These are phyloP conservation scores for Diophrys sp. DNA, from an alignment of 73 alveolate species.

Conservation along the genomic window DNA sequence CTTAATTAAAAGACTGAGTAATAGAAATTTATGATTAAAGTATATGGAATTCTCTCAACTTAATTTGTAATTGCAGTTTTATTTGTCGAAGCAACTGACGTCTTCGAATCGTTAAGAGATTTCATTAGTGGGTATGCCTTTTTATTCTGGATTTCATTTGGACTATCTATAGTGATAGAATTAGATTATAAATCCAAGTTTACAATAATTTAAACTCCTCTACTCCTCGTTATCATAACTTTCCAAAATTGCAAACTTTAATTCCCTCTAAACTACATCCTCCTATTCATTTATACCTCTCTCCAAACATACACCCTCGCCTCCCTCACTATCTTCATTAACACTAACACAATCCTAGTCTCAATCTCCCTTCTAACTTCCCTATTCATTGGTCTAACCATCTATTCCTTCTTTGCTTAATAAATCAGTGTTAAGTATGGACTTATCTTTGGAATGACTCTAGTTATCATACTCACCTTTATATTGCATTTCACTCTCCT, in stretches of 20 bases:
- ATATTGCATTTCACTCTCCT: slow-evolving; percentile 1
- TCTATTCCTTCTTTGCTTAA: slow-evolving; percentile 69
- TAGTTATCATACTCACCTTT: not conserved
- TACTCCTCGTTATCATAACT: slow-evolving; percentile 47
- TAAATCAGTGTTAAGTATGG: slow-evolving; percentile 58
- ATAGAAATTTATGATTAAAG: slow-evolving; percentile 64
- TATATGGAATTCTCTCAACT: slow-evolving; percentile 52
- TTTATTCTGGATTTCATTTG: not conserved
- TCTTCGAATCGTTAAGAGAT: no score
- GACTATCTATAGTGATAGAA: slow-evolving; percentile 40
- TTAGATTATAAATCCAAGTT: no score
- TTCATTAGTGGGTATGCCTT: no score
- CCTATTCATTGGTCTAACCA: slow-evolving; percentile 57
- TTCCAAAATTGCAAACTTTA: slow-evolving; percentile 53
- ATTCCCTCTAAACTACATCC: slow-evolving; percentile 89
- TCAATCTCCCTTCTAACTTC: slow-evolving; percentile 67
- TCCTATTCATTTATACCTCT: slow-evolving; percentile 79
- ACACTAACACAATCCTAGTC: slow-evolving; percentile 53
- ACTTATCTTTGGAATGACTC: slow-evolving; percentile 6
- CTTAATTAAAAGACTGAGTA: slow-evolving; percentile 9
- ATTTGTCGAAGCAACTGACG: no score
- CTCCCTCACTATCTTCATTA: slow-evolving; percentile 34
- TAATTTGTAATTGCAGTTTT: slow-evolving; percentile 55
- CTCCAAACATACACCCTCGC: slow-evolving; percentile 89
- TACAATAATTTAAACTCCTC: no score